These are phyloP conservation scores for Metrosideros polymorpha DNA, from an alignment of 441 rosid genomes.

Conservation along the genomic window DNA sequence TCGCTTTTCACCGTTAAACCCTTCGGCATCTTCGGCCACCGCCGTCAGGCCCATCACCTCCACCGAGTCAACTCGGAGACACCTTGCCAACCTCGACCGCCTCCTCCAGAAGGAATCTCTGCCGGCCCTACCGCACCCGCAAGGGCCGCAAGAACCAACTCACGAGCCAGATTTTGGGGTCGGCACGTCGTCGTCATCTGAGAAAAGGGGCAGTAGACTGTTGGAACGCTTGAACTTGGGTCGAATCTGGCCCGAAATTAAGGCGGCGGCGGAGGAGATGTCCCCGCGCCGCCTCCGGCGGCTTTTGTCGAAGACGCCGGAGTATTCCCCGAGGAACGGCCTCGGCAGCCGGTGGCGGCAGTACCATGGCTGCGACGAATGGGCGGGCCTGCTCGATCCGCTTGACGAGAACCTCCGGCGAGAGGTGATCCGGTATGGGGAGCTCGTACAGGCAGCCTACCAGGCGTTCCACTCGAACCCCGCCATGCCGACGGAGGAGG, in stretches of 20 bases:
- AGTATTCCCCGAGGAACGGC: conserved; percentile 73
- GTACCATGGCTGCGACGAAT: conserved; percentile 47
- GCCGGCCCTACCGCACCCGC: background rate
- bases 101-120: conserved; percentile 31
- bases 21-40: background rate
- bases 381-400: conserved; percentile 65
- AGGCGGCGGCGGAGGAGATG: conserved; percentile 68
- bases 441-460: conserved; percentile 59
- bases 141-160: background rate
- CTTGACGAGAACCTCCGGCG: conserved; percentile 62
- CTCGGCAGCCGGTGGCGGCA: conserved; percentile 51
- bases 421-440: conserved; percentile 62
- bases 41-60: background rate
- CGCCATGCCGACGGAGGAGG: conserved; percentile 24
- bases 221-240: conserved; percentile 47
- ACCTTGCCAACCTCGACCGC: conserved; percentile 59
- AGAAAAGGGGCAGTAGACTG: conserved; percentile 18
- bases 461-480: conserved; percentile 54
- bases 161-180: background rate
- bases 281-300: conserved; percentile 73
- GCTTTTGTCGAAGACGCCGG: conserved; percentile 53
- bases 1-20: conserved; percentile 14
- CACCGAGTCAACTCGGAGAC: conserved; percentile 30
- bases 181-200: background rate
- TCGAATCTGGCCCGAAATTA: conserved; percentile 68